These are phyloP conservation scores for Phytopythium montanum DNA, from an alignment of 352 stramenopile genomes.

Conservation along the genomic window DNA sequence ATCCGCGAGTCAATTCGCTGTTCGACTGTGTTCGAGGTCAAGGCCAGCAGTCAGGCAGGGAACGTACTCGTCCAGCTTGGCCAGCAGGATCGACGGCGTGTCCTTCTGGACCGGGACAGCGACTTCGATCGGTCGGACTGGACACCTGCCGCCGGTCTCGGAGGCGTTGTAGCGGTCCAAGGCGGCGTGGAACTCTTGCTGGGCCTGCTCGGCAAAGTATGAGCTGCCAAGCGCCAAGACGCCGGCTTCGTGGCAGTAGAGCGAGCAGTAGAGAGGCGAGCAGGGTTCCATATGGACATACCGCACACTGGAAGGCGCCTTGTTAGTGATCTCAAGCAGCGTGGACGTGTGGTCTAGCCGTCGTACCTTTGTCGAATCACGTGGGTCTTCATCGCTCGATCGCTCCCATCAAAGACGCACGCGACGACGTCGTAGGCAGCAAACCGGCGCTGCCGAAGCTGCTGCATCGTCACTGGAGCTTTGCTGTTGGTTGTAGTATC, in stretches of 20 bases:
- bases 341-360: not conserved
- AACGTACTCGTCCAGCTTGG: conserved; percentile 35
- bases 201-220: conserved; percentile 27
- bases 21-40: not conserved
- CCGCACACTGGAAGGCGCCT: conserved; percentile 5
- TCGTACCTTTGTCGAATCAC: conserved; percentile 15
- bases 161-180: conserved; percentile 4
- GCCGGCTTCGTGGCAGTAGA: conserved; percentile 33
- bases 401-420: conserved; percentile 27
- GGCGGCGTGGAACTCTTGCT: conserved; percentile 13
- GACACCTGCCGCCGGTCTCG: not conserved
- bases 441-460: conserved; percentile 15
- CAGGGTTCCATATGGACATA: conserved; percentile 28
- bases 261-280: conserved; percentile 43
- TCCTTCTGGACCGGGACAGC: not conserved
- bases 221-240: conserved; percentile 29
- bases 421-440: conserved; percentile 27
- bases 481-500: not conserved
- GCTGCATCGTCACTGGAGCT: not conserved
- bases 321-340: not conserved
- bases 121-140: not conserved
- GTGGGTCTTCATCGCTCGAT: conserved; percentile 16
- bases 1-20: not conserved
- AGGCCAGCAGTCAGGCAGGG: not conserved
- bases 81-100: conserved; percentile 10